phyloP scores from a whole-genome alignment of 371 early-diverging fungal genomes.

The Mucor lusitanicus region DNA sequence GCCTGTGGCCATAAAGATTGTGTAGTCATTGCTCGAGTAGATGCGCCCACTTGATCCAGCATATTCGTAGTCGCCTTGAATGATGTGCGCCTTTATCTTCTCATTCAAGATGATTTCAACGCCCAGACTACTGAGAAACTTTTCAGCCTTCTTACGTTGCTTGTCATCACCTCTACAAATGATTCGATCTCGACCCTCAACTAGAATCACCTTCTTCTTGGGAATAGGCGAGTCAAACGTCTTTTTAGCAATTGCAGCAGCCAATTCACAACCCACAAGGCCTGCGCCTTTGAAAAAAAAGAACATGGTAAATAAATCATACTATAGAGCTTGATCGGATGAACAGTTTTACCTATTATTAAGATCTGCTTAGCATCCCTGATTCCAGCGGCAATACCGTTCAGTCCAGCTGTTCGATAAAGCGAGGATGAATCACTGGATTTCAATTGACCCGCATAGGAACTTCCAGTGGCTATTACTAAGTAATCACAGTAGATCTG shows the following conservation, averaged over 20 bases:
- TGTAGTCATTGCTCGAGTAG: slow-evolving; percentile 33
- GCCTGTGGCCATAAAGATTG: slow-evolving; percentile 48
- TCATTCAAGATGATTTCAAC: slow-evolving; percentile 67
- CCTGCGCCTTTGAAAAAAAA: slow-evolving; percentile 46
- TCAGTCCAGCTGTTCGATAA: slow-evolving; percentile 33
- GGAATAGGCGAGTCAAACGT: slow-evolving; percentile 35
- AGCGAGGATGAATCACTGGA: slow-evolving; percentile 45
- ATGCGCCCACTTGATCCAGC: slow-evolving; percentile 29
- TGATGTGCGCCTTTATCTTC: slow-evolving; percentile 32
- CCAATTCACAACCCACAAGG: slow-evolving; percentile 68
- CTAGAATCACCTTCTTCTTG: slow-evolving; percentile 53
- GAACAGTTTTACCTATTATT: slow-evolving; percentile 35
- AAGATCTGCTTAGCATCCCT: slow-evolving; percentile 54
- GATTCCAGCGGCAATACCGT: slow-evolving; percentile 49
- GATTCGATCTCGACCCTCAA: slow-evolving; percentile 45
- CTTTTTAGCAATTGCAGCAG: slow-evolving; percentile 55
- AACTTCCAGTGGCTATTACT: slow-evolving; percentile 70
- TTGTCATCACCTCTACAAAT: slow-evolving; percentile 38
- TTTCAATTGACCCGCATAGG: slow-evolving; percentile 54
- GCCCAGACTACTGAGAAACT: slow-evolving; percentile 57
- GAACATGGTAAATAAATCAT: not conserved
- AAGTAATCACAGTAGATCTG: slow-evolving; percentile 71
- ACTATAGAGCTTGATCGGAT: not conserved
- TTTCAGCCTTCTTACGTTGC: slow-evolving; percentile 48
- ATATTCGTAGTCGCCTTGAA: slow-evolving; percentile 21